Evolutionary conservation across 208 protist genomes (phyloP), one percentile per base, ranked within the genome.

Genomic region (Leishmania major): DNA sequence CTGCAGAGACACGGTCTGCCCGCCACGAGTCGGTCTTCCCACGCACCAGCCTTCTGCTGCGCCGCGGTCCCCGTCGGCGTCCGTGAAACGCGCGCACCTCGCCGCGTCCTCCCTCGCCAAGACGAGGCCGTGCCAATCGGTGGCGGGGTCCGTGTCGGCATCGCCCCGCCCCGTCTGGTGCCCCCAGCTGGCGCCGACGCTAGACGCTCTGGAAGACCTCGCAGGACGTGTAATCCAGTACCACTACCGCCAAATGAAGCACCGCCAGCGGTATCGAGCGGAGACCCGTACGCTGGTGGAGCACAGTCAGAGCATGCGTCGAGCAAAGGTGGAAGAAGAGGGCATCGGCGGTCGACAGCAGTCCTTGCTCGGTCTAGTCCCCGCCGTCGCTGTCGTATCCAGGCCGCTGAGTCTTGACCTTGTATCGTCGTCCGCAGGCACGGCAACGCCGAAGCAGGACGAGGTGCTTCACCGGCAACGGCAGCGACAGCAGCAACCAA

Each of bases 221-320:
- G 90, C 94, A 0, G 94, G 92, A 1, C 88, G 84, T 31, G 79
- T 95, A 37, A 94, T 97, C 79, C 94, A 97, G 79, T 81, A 91
- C 55, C 85, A 81, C 51, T 97, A 84, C 78, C 85, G 89, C 31
- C 57, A 73, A 6, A 90, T 89, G 55, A 76, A 49, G 45, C 49
- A 80, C 45, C 81, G 85, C 3, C 92, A 87, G 53, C 81, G 66
- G 31, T 91, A 82, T 77, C 72, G 59, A 19, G 77, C 79, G 13
- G 89, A 81, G 60, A 92, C 86, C 43, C 81, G 75, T 0, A 77
- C 79, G 31, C 60, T 91, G 13, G 59, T 87, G 43, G 43, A 71
- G 2, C 79, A 66, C 1, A 74, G 83, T 25, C 80, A 87, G 70
- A 70, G 45, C 28, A 78, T 79, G 73, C 28, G 31, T 53, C 60